Percentiles rank a stretch among this genome's conserved stretches.
These are phyloP conservation scores for Dipteronia dyeriana DNA, from an alignment of 345 rosid species.

Conservation along the genomic window DNA sequence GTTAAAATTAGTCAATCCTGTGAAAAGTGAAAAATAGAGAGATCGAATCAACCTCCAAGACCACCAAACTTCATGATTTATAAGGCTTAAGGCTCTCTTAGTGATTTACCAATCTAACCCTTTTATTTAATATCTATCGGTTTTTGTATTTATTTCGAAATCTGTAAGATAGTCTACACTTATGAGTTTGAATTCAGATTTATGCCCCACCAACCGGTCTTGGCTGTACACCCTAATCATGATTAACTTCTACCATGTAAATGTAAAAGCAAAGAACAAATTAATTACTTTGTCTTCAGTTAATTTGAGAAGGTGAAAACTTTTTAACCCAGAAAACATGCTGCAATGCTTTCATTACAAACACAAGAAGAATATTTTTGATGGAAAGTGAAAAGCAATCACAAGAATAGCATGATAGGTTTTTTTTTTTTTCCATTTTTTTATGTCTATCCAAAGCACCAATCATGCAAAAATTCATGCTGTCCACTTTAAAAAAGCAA, in stretches of 20 bases:
- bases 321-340: slow-evolving; percentile 4
- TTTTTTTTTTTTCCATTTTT: no score
- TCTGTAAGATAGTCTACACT: no score
- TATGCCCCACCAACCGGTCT: neutral
- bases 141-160: no score
- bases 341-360: slow-evolving; percentile 23
- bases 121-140: no score
- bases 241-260: neutral
- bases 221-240: neutral
- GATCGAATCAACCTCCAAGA: slow-evolving; percentile 14
- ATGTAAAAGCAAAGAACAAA: neutral
- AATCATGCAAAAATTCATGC: slow-evolving; percentile 49
- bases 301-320: slow-evolving; percentile 29
- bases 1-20: no score
- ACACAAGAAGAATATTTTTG: slow-evolving; percentile 12
- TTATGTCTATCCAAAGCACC: slow-evolving; percentile 25
- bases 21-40: neutral
- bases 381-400: slow-evolving; percentile 14
- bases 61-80: slow-evolving; percentile 2
- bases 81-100: no score
- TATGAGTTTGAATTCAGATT: no score
- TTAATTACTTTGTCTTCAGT: neutral
- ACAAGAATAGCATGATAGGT: slow-evolving; percentile 25
- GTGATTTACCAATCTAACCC: neutral
- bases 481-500: slow-evolving; percentile 40